Conservation (phyloP, 75 land plant species). For the Azolla pinnata region DNA sequence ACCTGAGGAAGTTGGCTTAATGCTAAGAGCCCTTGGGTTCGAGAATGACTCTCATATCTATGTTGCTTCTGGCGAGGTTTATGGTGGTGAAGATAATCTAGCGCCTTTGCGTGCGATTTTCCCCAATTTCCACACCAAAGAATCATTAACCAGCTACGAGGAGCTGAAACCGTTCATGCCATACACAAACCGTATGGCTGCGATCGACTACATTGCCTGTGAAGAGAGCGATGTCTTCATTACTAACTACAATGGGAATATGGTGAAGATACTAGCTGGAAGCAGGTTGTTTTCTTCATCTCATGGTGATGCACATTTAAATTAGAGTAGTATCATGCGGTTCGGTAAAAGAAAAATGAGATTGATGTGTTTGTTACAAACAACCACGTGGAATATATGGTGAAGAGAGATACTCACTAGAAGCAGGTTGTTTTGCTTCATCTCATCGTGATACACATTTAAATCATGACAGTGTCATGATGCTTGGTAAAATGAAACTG, state of each 20-base stretch:
- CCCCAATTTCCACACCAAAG: conserved; percentile 29
- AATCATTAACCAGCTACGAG: conserved; percentile 16
- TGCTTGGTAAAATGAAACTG: neutral
- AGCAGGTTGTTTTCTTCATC: conserved; percentile 17
- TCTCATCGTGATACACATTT: too few species aligned
- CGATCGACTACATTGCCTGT: conserved; percentile 34
- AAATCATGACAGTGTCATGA: too few species aligned
- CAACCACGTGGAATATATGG: too few species aligned
- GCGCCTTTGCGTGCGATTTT: conserved; percentile 32
- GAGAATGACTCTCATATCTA: conserved; percentile 28
- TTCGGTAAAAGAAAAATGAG: too few species aligned
- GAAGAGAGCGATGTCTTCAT: conserved; percentile 34
- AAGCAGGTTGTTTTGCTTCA: too few species aligned
- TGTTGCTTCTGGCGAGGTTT: conserved; percentile 35
- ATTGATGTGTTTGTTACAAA: too few species aligned
- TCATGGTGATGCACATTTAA: neutral
- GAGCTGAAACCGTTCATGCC: conserved; percentile 21
- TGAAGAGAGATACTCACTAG: too few species aligned
- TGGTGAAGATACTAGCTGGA: conserved; percentile 36
- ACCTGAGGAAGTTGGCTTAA: conserved; percentile 32
- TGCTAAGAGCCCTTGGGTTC: conserved; percentile 34
- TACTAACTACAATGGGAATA: conserved; percentile 36
- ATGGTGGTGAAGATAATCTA: conserved; percentile 27
- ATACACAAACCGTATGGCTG: conserved; percentile 36
- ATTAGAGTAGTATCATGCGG: too few species aligned